Percentiles rank a stretch among this genome's conserved stretches.
Conservation (phyloP, 1,139 yeast species). For the Sporopachydermia cereana region DNA sequence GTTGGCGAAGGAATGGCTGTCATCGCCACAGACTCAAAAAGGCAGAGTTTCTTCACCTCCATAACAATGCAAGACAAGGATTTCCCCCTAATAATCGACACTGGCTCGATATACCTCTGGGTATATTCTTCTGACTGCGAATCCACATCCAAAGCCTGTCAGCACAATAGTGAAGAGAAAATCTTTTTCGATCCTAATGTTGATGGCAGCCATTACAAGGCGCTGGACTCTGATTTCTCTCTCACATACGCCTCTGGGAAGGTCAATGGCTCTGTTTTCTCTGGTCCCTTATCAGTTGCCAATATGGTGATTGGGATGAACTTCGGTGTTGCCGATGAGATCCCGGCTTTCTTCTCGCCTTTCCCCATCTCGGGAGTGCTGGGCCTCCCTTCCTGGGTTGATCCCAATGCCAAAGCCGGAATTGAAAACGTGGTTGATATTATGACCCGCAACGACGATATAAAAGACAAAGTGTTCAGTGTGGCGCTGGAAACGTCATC, state of each 20-base stretch:
- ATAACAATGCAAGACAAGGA: slow-evolving; percentile 27
- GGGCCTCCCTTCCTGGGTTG: slow-evolving; percentile 39
- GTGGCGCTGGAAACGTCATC: slow-evolving; percentile 30
- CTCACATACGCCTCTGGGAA: slow-evolving; percentile 45
- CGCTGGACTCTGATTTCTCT: slow-evolving; percentile 26
- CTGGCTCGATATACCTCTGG: slow-evolving; percentile 60
- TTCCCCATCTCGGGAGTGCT: slow-evolving; percentile 50
- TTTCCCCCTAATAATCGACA: slow-evolving; percentile 46
- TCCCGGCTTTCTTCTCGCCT: slow-evolving; percentile 40
- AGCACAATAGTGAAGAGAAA: background rate
- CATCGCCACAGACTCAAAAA: slow-evolving; percentile 19
- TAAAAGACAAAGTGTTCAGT: slow-evolving; percentile 29
- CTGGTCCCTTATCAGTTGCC: slow-evolving; percentile 31
- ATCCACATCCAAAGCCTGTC: slow-evolving; percentile 15
- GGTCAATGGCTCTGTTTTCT: slow-evolving; percentile 37
- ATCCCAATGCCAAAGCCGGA: slow-evolving; percentile 18
- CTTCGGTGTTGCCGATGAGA: slow-evolving; percentile 42
- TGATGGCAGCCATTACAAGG: slow-evolving; percentile 11
- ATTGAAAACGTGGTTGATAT: slow-evolving; percentile 31
- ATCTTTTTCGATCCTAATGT: background rate
- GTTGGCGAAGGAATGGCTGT: slow-evolving; percentile 19
- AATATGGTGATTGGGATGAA: slow-evolving; percentile 33
- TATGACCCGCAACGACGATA: slow-evolving; percentile 26
- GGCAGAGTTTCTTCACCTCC: slow-evolving; percentile 26
- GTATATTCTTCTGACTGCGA: slow-evolving; percentile 43